Evolutionary conservation across 2,329 filamentous ascomycete species (phyloP), one percentile per base, ranked within the genome.

Genomic region (Gnomoniopsis sp.): DNA sequence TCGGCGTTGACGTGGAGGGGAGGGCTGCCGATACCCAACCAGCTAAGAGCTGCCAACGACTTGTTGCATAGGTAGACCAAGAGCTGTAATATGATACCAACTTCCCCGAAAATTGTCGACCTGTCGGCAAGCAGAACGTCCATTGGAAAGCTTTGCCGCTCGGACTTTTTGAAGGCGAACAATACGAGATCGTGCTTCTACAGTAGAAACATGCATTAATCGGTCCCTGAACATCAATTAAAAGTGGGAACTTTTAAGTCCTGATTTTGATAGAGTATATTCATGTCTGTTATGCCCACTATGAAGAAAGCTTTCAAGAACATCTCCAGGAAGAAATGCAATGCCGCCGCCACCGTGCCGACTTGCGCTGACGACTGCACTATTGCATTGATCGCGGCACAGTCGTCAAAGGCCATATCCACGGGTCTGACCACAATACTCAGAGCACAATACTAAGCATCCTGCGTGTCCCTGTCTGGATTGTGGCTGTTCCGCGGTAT

Each of bases 351-450:
- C 21, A 38, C 14, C 22, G 36, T 21, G 22, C 8, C 43, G 15
- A 17, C 43, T 19, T 19, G 6, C 3, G 3, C 8, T 7, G 3
- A 17, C 10, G 12, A 26, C 23, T 3, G 11, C 19, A 14, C 7
- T 21, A 14, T 11, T 2, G 8, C 21, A 22, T 12, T 26, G 15
- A 33, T 14, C 22, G 17, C 38, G 43, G 41, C 15, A n/a, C 15
- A 15, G 19, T 15, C 23, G 19, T 38, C 22, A 50, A 49, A 30
- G 17, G 2, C 30, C 34, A 3, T 3, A 8, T 26, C 34, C 26
- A 30, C 33, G 38, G 22, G 50, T 49, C 67, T 33, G 10, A 52
- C 21, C 36, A 55, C 53, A 55, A 63, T 57, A 41, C 34, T 54
- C 2, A 46, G 38, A 53, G 17, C 11, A 61, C 50, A 53, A 60